These are phyloP conservation scores for Sugiyamaella pinicola DNA, from an alignment of 1,139 yeast genomes.

Conservation along the genomic window DNA sequence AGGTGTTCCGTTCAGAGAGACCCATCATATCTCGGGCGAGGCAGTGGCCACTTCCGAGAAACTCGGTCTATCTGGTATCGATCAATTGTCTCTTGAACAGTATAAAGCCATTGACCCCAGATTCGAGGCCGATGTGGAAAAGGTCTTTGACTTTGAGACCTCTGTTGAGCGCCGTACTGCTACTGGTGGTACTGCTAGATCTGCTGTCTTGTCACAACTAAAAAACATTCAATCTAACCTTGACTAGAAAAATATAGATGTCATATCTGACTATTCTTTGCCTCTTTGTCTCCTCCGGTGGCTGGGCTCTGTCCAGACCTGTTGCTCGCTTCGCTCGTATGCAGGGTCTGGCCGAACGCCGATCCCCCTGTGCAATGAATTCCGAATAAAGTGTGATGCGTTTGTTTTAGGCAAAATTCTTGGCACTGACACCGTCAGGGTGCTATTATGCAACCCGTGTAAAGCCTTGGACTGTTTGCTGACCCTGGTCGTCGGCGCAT, in stretches of 20 bases:
- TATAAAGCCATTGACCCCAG: conserved; percentile 76
- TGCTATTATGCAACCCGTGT: too few relatives aligned
- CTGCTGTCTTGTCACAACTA: conserved; percentile 82
- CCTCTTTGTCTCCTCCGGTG: too few relatives aligned
- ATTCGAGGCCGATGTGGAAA: conserved; percentile 77
- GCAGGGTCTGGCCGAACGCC: too few relatives aligned
- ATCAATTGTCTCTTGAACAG: conserved; percentile 70
- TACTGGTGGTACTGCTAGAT: conserved; percentile 93
- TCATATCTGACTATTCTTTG: not conserved
- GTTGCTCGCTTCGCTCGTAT: too few relatives aligned
- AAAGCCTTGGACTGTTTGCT: too few relatives aligned
- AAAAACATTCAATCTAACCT: conserved; percentile 27
- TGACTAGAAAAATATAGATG: not conserved
- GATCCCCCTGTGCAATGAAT: too few relatives aligned
- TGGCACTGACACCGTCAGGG: too few relatives aligned
- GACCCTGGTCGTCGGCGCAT: too few relatives aligned
- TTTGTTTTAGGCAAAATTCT: too few relatives aligned
- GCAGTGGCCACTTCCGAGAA: conserved; percentile 93
- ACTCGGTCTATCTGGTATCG: conserved; percentile 73
- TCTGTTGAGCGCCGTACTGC: conserved; percentile 97
- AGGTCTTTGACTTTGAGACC: conserved; percentile 84
- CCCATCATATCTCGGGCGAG: conserved; percentile 97
- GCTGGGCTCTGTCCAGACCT: too few relatives aligned
- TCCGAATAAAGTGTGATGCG: too few relatives aligned
- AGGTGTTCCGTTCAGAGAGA: conserved; percentile 98